Evolutionary conservation across 495 filamentous ascomycete species (phyloP).

Genomic region (Aspergillus funiculosus): DNA sequence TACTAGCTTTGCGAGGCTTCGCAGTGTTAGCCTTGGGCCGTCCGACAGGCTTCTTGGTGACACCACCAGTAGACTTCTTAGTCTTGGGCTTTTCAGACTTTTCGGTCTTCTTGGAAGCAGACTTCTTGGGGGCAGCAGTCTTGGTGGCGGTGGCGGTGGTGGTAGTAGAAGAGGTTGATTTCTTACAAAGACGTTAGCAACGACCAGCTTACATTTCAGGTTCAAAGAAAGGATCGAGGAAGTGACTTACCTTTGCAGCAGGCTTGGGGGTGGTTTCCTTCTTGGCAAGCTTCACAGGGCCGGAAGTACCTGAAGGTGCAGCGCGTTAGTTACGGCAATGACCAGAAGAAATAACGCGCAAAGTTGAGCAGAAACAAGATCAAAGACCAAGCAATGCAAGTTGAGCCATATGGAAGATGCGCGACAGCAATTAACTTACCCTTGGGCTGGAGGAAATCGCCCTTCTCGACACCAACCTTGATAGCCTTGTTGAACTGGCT

Average conservation of each 20-base stretch:
- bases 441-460: conserved; percentile 89
- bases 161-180: conserved; percentile 26
- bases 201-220: background rate
- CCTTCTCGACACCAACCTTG: conserved; percentile 81
- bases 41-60: conserved; percentile 30
- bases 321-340: conserved; percentile 34
- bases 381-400: conserved; percentile 1
- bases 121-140: conserved; percentile 43
- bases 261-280: conserved; percentile 58
- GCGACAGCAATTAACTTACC: conserved; percentile 52
- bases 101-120: conserved; percentile 41
- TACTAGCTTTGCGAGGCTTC: conserved; percentile 49
- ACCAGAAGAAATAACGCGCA: conserved; percentile 13
- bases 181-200: conserved; percentile 35
- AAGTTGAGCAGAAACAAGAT: background rate
- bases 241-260: conserved; percentile 45
- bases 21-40: conserved; percentile 50
- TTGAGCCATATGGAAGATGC: background rate
- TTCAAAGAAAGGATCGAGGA: too few relatives aligned
- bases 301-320: conserved; percentile 64
- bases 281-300: conserved; percentile 94
- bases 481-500: conserved; percentile 90
- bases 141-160: conserved; percentile 39
- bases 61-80: conserved; percentile 21
- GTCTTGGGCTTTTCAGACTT: conserved; percentile 42